phyloP scores from a whole-genome alignment of 306 rosid species.

The Vigna angularis region DNA sequence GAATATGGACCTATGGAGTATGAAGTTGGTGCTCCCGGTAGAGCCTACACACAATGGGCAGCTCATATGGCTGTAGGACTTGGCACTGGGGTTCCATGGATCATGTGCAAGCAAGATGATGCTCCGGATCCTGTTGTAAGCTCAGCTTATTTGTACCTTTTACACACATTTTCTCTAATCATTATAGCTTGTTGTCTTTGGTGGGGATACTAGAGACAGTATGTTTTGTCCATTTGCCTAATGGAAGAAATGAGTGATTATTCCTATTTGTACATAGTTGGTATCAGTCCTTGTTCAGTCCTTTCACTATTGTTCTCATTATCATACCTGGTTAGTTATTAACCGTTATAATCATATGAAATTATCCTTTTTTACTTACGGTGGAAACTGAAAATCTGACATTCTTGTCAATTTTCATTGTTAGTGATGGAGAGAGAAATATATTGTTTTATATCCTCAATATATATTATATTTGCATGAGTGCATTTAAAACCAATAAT shows the following conservation, averaged over 20 bases:
- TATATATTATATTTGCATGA: conserved; percentile 37
- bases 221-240: conserved; percentile 43
- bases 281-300: conserved; percentile 37
- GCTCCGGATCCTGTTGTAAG: conserved; percentile 99
- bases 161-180: conserved; percentile 26
- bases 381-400: conserved; percentile 10
- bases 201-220: conserved; percentile 50
- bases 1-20: conserved; percentile 96
- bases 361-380: conserved; percentile 32
- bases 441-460: conserved; percentile 26
- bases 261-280: conserved; percentile 46
- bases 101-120: conserved; percentile 99
- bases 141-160: conserved; percentile 35
- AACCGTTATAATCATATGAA: conserved; percentile 39
- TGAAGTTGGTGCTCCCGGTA: conserved; percentile 87
- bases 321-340: conserved; percentile 32
- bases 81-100: conserved; percentile 97
- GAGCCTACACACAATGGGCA: conserved; percentile 86
- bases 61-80: conserved; percentile 94
- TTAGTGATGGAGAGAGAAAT: conserved; percentile 14
- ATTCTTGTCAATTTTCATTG: conserved; percentile 36
- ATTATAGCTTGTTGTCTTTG: conserved; percentile 30
- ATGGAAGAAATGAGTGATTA: conserved; percentile 40
- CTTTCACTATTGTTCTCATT: conserved; percentile 30
- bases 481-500: conserved; percentile 24